phyloP scores from a whole-genome alignment of 1,284 basidiomycete species.

The Inonotus obliquus region DNA sequence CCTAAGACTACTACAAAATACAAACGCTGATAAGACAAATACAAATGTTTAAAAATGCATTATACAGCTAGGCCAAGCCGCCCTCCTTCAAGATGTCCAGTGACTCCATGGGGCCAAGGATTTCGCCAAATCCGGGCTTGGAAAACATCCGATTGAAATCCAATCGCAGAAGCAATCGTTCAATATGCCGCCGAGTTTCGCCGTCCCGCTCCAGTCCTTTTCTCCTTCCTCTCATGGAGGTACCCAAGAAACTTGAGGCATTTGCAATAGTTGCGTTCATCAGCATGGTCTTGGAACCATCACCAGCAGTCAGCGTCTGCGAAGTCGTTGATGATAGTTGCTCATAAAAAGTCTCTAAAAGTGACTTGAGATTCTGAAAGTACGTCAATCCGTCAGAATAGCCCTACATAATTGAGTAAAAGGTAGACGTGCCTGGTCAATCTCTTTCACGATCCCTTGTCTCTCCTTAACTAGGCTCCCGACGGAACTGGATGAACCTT shows the following conservation, averaged over 20 bases:
- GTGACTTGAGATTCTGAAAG: constrained; percentile 51
- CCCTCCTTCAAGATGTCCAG: constrained; percentile 21
- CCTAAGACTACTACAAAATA: neutral
- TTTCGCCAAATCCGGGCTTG: constrained; percentile 36
- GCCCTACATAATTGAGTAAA: neutral
- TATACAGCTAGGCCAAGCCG: constrained; percentile 9
- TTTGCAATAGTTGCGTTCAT: constrained; percentile 49
- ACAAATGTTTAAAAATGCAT: neutral
- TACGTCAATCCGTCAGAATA: constrained; percentile 9
- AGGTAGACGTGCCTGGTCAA: constrained; percentile 57
- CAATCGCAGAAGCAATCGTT: constrained; percentile 74
- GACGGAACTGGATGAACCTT: constrained; percentile 49
- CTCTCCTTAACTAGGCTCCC: constrained; percentile 70
- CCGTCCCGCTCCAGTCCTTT: constrained; percentile 50
- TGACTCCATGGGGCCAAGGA: constrained; percentile 48
- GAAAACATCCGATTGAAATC: constrained; percentile 85
- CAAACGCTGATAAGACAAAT: neutral
- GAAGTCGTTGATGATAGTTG: constrained; percentile 71
- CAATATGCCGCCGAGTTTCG: constrained; percentile 73
- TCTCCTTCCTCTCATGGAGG: constrained; percentile 41
- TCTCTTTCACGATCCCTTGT: constrained; percentile 59
- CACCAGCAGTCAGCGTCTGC: constrained; percentile 53
- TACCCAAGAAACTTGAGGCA: constrained; percentile 47
- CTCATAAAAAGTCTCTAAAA: constrained; percentile 72
- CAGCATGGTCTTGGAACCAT: constrained; percentile 65